A percentile compares a stretch with the other conserved stretches of the same genome.
These are phyloP conservation scores for Colletotrichum coccodes DNA, from an alignment of 2,329 filamentous ascomycete genomes.

Conservation along the genomic window DNA sequence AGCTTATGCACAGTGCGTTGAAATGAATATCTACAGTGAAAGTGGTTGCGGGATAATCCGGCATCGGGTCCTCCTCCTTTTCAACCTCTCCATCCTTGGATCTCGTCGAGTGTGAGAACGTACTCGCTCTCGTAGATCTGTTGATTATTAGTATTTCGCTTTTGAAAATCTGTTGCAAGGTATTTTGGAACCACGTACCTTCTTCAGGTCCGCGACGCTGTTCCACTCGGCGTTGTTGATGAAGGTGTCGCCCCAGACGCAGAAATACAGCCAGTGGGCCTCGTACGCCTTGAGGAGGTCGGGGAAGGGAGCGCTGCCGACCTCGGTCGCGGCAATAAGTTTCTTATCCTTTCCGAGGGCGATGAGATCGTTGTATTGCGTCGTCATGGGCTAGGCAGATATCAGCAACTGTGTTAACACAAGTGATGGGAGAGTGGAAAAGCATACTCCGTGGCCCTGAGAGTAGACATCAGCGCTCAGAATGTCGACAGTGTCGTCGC, in stretches of 20 bases:
- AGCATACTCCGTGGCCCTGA: slow-evolving; percentile 53
- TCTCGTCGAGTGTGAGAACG: slow-evolving; percentile 46
- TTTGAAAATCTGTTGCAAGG: background rate
- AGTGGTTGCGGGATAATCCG: background rate
- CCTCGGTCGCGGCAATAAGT: slow-evolving; percentile 57
- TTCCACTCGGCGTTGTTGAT: slow-evolving; percentile 55
- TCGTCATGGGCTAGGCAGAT: slow-evolving; percentile 47
- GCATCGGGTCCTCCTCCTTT: background rate
- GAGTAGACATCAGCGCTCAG: slow-evolving; percentile 57
- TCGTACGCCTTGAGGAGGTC: slow-evolving; percentile 52
- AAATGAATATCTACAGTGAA: slow-evolving; percentile 24
- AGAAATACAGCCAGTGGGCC: slow-evolving; percentile 59
- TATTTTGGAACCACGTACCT: slow-evolving; percentile 32
- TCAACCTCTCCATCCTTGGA: slow-evolving; percentile 43
- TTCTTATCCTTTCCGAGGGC: slow-evolving; percentile 55
- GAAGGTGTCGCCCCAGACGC: slow-evolving; percentile 55
- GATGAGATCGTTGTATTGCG: slow-evolving; percentile 55
- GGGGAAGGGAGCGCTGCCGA: slow-evolving; percentile 57
- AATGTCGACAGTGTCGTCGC: slow-evolving; percentile 55
- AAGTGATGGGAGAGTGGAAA: too few species aligned
- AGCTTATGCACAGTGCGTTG: too few species aligned
- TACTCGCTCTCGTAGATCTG: slow-evolving; percentile 45
- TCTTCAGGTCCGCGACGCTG: slow-evolving; percentile 49
- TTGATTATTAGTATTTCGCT: background rate
- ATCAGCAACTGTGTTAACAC: background rate